Evolutionary conservation across 345 rosid species (phyloP).

Genomic region (Salix dunnii): DNA sequence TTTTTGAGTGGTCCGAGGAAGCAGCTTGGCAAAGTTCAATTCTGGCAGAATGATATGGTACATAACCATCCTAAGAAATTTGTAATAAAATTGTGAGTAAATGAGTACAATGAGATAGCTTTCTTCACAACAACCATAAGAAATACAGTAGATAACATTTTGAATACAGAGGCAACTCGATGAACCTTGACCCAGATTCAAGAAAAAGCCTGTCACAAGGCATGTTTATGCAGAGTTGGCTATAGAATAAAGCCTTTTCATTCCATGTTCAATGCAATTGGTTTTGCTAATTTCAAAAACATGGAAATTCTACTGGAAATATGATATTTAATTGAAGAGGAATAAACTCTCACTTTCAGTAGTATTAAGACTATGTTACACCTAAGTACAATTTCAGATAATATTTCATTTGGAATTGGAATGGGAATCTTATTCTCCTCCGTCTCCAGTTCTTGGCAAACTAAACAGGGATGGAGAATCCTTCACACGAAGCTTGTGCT

Average conservation of each 20-base stretch:
- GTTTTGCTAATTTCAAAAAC: neutral
- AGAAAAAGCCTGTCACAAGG: neutral
- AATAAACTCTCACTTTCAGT: neutral
- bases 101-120: neutral
- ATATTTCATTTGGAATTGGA: neutral
- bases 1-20: slow-evolving; percentile 71
- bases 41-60: slow-evolving; percentile 96
- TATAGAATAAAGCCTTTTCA: neutral
- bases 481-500: neutral
- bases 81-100: neutral
- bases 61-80: slow-evolving; percentile 81
- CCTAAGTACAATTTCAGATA: neutral
- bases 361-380: neutral
- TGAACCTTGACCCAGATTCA: neutral
- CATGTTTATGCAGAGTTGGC: neutral
- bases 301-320: neutral
- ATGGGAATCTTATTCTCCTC: neutral
- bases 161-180: neutral
- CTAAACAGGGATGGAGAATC: neutral
- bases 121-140: neutral
- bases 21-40: slow-evolving; percentile 83
- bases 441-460: neutral
- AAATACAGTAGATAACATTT: neutral
- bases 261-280: neutral
- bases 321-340: neutral